phyloP scores from a whole-genome alignment of 192 early-diverging fungal genomes.

The Coemansia sp. region DNA sequence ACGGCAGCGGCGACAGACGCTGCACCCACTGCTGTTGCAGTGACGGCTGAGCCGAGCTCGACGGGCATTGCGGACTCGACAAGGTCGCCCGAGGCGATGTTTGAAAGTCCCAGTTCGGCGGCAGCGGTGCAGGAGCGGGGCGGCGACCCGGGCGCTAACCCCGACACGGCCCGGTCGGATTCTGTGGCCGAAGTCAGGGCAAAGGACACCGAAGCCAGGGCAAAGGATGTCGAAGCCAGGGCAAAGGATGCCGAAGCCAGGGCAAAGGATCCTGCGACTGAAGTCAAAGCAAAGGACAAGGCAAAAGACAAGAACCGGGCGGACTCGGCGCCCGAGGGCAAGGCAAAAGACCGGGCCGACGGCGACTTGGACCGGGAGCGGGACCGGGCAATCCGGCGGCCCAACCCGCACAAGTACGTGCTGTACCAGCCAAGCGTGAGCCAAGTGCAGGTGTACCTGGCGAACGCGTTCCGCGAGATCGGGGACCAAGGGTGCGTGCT shows the following conservation, averaged over 20 bases:
- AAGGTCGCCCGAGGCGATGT: constrained; percentile 1
- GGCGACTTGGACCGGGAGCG: constrained; percentile 17
- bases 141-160: not conserved
- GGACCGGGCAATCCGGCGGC: constrained; percentile 33
- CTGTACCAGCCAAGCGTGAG: constrained; percentile 89
- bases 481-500: constrained; percentile 82
- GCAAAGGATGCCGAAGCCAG: constrained; percentile 3
- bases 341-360: constrained; percentile 1
- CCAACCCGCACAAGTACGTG: constrained; percentile 91
- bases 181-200: too few relatives aligned
- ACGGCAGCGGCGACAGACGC: not conserved
- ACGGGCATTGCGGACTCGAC: constrained; percentile 3
- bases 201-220: constrained; percentile 11
- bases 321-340: constrained; percentile 8
- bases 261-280: not conserved
- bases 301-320: constrained; percentile 5
- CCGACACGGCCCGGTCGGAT: not conserved
- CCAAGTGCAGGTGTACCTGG: constrained; percentile 87
- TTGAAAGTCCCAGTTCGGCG: not conserved
- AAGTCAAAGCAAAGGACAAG: not conserved
- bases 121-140: not conserved
- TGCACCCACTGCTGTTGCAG: constrained; percentile 2
- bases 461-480: constrained; percentile 90
- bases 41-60: constrained; percentile 17
- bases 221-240: not conserved